Base-by-base conservation (phyloP, 495 filamentous ascomycete genomes). In the Penicillium paxilli region DNA sequence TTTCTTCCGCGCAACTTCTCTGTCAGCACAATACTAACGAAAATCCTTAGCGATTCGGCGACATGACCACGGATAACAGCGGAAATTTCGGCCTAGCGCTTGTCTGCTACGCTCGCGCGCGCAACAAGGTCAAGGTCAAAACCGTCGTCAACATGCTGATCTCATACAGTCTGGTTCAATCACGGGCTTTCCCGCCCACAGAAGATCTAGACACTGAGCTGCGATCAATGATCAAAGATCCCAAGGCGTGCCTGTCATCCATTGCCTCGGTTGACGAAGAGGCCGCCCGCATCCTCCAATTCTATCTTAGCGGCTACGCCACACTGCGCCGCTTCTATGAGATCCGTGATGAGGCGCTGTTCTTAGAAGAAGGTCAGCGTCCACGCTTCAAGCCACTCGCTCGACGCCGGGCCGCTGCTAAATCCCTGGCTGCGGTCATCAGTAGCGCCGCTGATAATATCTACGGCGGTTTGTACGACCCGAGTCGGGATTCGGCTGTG, bases 271-370 rank as follows among this genome's bases (percentile, higher is more conserved):
- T 81, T 16, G 91, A 96, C 65, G 73, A 82, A 30, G 87, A 91
- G 59, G 91, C 89, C 9, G 92, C 92, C 20, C 78, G 84, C 50
- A 83, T 94, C 9, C 76, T 97, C 2, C 88, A 89, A 44, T 87
- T 83, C 54, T 85, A 90, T 64, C 81, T 96, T n/a, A 91, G 87
- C 64, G 92, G 92, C 28, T 97, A 96, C 60, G 92, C 91, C 28
- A 92, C 88, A 1, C 76, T 97, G 5, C 84, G 92, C 14, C 86
- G 86, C 57, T 96, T 92, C 72, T 97, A 95, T 67, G 87, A 92
- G 58, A 81, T 90, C 33, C 84, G 92, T 42, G 92, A 97, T 57
- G 80, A 86, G 54, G 78, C 80, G 10, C 52, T 82, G 1, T 57
- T 59, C 19, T 55, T 72, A 5, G 24, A 66, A 44, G 62, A 72